Evolutionary conservation across 106 monocot species (phyloP).

Genomic region (Dactylorhiza incarnata): DNA sequence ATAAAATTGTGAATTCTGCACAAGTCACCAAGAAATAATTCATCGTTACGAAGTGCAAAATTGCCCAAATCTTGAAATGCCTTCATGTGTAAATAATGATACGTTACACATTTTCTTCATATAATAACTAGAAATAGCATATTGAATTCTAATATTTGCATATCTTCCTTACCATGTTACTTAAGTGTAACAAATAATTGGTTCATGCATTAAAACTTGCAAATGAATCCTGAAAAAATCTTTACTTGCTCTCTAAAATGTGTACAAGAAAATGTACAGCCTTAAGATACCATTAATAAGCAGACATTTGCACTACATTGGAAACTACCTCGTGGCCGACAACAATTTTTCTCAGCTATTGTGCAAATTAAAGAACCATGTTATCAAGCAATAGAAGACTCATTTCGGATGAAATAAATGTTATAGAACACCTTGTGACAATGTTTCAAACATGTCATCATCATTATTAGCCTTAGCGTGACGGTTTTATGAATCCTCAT

Average conservation of each 20-base stretch:
- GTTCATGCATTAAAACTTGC: neutral
- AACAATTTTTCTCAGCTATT: neutral
- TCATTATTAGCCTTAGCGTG: too few relatives aligned
- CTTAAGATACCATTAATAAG: neutral
- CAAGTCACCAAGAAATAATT: neutral
- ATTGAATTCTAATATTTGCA: neutral
- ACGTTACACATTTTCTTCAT: too few relatives aligned
- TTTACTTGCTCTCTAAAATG: neutral
- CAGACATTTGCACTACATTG: neutral
- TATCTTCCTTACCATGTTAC: neutral
- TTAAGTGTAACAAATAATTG: neutral
- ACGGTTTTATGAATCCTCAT: too few relatives aligned
- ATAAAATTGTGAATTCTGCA: neutral
- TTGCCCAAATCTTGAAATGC: neutral
- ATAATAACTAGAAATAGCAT: neutral
- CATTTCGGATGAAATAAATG: neutral
- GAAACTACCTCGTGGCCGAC: neutral
- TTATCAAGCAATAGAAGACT: neutral
- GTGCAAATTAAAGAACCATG: neutral
- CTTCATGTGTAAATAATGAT: neutral
- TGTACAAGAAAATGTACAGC: neutral
- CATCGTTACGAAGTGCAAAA: neutral
- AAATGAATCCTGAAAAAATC: neutral
- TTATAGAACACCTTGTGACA: neutral
- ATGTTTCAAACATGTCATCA: neutral